phyloP scores from a whole-genome alignment of 1,284 basidiomycete species.

The Ceratobasidium sp. region DNA sequence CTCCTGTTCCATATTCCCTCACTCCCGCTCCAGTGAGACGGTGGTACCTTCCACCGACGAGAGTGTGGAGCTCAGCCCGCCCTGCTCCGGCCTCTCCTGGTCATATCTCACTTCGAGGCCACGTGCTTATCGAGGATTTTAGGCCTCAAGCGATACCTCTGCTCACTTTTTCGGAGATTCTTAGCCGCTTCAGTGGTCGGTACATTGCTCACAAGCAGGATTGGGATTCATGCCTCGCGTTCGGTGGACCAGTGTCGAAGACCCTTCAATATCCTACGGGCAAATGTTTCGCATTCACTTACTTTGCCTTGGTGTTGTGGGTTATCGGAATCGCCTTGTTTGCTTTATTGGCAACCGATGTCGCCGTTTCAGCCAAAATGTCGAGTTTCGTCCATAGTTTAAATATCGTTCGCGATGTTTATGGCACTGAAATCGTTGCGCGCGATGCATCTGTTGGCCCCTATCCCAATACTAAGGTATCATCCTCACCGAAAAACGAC shows the following conservation, averaged over 20 bases:
- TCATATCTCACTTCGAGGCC: background rate
- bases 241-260: too few species aligned
- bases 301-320: background rate
- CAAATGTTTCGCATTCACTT: background rate
- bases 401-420: background rate
- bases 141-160: background rate
- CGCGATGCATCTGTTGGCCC: background rate
- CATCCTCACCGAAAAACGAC: background rate
- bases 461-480: background rate
- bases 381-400: background rate
- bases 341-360: too few species aligned
- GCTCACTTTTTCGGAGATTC: background rate
- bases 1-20: background rate
- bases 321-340: background rate
- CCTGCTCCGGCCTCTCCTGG: background rate
- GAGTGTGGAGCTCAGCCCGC: background rate
- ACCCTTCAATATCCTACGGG: too few species aligned
- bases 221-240: background rate
- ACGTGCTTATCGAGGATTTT: background rate
- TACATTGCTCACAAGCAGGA: background rate
- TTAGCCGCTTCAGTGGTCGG: background rate
- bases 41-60: background rate
- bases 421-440: background rate
- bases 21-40: background rate
- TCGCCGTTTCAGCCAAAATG: background rate